These are phyloP conservation scores for Fusarium xylarioides DNA, from an alignment of 2,329 filamentous ascomycete genomes.

Conservation along the genomic window DNA sequence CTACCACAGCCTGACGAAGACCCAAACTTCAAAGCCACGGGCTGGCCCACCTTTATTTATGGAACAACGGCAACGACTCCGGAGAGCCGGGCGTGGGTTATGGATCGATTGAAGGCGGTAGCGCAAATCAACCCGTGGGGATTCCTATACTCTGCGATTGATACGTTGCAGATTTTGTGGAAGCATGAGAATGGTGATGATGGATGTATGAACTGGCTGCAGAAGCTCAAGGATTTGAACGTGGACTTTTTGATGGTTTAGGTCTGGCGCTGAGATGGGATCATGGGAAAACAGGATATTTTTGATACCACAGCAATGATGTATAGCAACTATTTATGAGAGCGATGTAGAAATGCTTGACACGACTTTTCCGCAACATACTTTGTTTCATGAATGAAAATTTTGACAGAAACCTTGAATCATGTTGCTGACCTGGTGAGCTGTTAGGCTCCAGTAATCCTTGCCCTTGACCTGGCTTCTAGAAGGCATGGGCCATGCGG, in stretches of 20 bases:
- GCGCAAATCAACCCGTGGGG: conserved; percentile 56
- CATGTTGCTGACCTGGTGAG: neutral
- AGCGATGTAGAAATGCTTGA: conserved; percentile 1
- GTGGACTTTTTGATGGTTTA: conserved; percentile 49
- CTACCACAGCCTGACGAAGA: conserved; percentile 58
- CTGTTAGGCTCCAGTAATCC: conserved; percentile 2
- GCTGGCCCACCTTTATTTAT: conserved; percentile 65
- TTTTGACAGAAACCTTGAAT: neutral
- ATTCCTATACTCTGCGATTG: conserved; percentile 57
- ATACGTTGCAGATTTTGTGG: conserved; percentile 57
- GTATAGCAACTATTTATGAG: neutral
- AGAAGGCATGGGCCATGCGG: conserved; percentile 25
- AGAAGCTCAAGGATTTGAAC: conserved; percentile 52
- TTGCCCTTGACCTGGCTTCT: conserved; percentile 1
- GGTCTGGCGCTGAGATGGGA: conserved; percentile 16
- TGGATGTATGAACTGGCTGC: conserved; percentile 51
- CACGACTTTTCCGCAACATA: neutral
- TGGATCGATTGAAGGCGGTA: conserved; percentile 54
- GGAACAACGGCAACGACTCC: conserved; percentile 59
- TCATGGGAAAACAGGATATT: conserved; percentile 29
- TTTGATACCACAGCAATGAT: conserved; percentile 30
- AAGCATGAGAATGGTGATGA: conserved; percentile 44
- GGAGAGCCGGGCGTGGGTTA: conserved; percentile 56
- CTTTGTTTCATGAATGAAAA: neutral
- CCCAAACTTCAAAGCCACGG: conserved; percentile 63